Base-by-base conservation (phyloP, 345 rosid genomes). In the Rhodamnia argentea region DNA sequence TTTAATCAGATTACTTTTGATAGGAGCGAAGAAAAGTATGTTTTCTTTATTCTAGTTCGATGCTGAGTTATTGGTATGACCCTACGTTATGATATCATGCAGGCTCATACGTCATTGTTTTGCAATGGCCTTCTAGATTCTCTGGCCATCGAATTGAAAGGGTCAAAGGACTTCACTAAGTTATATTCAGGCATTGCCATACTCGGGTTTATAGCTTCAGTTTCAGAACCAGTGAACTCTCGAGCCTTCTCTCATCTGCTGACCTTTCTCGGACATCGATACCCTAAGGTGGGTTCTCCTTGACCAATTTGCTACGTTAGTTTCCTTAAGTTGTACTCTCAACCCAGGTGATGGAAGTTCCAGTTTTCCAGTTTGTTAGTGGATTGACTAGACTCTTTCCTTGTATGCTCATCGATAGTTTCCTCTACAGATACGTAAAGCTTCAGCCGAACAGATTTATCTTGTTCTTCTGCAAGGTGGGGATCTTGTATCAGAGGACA, bases 121-220 rank as follows among this genome's bases (percentile, higher is more conserved):
- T 95, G 93, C 70, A 86, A 86, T 83, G 91, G 93, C 62, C 91
- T 90, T 7, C 83, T 96, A 94, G 98, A 96, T 88, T 95, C 96
- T 52, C 90, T 96, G 82, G 92, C 88, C 22, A 88, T 92, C 52
- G 99, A 97, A 88, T 82, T 97, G 88, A 94, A 92, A 91, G 95
- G 85, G 6, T 87, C 96, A 3, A 97, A 93, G 90, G 96, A 95
- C 87, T 94, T 97, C 90, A 85, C 94, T 1, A 97, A 96, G 94
- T 84, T 97, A 84, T 85, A 93, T 32, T 88, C 95, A 52, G 96
- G 99, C 52, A 92, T 96, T 83, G 91, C 93, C 57, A 90, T 95
- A 88, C 98, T 97, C 57, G 98, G 98, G 83, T 94, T 91, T 85
- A 90, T 97, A 44, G 91, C 95, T 85, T 94, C 98, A 58, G 86